Percentiles rank a stretch among this genome's conserved stretches.
These are phyloP conservation scores for Kwoniella sp. DNA, from an alignment of 768 basidiomycete genomes.

Conservation along the genomic window DNA sequence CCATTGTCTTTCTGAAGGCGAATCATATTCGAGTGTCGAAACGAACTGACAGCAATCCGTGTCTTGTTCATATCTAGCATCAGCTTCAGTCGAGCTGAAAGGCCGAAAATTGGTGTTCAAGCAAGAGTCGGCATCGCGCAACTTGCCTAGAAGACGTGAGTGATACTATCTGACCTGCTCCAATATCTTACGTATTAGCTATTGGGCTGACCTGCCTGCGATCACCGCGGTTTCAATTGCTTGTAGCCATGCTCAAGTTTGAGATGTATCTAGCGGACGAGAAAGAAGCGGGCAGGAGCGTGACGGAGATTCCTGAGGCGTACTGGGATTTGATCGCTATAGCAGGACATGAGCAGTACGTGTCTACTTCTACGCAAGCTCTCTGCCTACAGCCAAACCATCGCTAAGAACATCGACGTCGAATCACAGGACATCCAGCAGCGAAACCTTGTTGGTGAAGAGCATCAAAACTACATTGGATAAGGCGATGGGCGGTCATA, in stretches of 20 bases:
- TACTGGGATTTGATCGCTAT: conserved; percentile 31
- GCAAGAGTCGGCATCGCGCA: conserved; percentile 22
- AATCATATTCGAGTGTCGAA: background rate
- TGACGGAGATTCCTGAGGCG: conserved; percentile 35
- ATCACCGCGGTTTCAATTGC: background rate
- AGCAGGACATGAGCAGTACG: conserved; percentile 45
- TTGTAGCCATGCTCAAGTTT: conserved; percentile 30
- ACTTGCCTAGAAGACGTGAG: conserved; percentile 35
- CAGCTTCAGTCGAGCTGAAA: conserved; percentile 36
- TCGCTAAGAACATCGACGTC: background rate
- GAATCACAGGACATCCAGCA: conserved; percentile 23
- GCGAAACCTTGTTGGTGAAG: conserved; percentile 32
- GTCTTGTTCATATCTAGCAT: background rate
- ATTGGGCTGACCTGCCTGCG: background rate
- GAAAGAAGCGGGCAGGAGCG: conserved; percentile 27
- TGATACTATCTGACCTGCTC: too few relatives aligned
- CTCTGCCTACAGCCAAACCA: background rate
- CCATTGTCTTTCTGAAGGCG: background rate
- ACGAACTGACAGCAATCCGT: too few relatives aligned
- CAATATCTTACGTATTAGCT: too few relatives aligned
- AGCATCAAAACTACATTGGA: conserved; percentile 32
- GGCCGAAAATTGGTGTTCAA: conserved; percentile 37
- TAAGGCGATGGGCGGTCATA: conserved; percentile 20
- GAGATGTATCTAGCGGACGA: conserved; percentile 38
- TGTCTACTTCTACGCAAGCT: background rate